Percentiles rank a stretch among this genome's conserved stretches.
These are phyloP conservation scores for Sisymbrium altissimum DNA, from an alignment of 345 rosid genomes.

Conservation along the genomic window DNA sequence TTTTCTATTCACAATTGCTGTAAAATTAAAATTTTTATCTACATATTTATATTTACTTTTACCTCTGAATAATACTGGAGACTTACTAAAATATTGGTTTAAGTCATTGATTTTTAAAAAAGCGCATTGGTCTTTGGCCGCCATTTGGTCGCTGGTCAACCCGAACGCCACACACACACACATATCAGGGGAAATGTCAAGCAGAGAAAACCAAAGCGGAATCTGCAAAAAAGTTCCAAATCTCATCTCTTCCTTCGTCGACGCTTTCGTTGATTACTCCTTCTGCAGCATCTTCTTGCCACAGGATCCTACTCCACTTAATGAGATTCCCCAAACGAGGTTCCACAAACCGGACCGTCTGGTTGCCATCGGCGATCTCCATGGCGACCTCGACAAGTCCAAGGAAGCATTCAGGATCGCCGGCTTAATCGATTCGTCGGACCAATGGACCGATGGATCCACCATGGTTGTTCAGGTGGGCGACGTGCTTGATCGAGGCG, in stretches of 20 bases:
- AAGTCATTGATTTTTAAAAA: no score
- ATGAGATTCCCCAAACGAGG: conserved; percentile 38
- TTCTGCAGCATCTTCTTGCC: conserved; percentile 63
- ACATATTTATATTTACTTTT: no score
- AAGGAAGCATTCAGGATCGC: conserved; percentile 64
- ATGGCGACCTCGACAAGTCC: conserved; percentile 76
- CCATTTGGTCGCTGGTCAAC: no score
- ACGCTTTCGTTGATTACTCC: conserved; percentile 76
- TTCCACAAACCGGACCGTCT: conserved; percentile 57
- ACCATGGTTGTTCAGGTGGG: conserved; percentile 75
- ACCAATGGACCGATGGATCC: conserved; percentile 73
- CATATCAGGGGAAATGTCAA: conserved; percentile 28
- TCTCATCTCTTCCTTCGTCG: conserved; percentile 70
- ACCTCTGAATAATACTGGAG: no score
- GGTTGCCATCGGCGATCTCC: conserved; percentile 85
- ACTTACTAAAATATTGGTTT: no score
- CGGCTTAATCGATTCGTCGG: conserved; percentile 60
- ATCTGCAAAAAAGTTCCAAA: conserved; percentile 48
- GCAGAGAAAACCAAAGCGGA: conserved; percentile 15
- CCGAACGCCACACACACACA: no score
- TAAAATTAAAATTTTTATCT: no score
- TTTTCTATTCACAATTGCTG: no score
- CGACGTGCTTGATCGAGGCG: conserved; percentile 90
- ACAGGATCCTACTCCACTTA: conserved; percentile 4
- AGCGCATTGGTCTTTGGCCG: no score